These are phyloP conservation scores for Cupressus sempervirens DNA, from an alignment of 75 land plant species.

Conservation along the genomic window DNA sequence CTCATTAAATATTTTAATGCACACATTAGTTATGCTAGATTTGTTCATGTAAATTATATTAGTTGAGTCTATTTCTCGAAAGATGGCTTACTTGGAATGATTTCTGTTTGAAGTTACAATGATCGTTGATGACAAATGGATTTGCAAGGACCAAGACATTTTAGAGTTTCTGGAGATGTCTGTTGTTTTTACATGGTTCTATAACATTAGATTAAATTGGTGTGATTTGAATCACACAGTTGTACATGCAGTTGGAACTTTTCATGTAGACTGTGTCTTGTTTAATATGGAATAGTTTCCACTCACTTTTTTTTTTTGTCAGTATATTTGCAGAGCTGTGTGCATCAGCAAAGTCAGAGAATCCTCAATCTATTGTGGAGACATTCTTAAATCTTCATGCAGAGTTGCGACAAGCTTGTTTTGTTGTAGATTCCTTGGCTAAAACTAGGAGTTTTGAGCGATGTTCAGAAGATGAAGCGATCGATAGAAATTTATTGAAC, in stretches of 20 bases:
- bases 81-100: neutral
- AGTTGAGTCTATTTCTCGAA: neutral
- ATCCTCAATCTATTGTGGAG: slow-evolving; percentile 81
- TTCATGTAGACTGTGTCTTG: neutral
- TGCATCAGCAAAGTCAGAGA: slow-evolving; percentile 64
- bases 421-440: slow-evolving; percentile 55
- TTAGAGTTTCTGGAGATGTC: neutral
- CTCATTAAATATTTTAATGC: neutral
- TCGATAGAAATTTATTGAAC: slow-evolving; percentile 21
- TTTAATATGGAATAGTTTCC: neutral
- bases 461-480: slow-evolving; percentile 25
- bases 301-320: slow-evolving; percentile 15
- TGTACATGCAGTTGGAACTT: neutral
- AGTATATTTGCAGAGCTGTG: slow-evolving; percentile 78
- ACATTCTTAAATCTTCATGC: slow-evolving; percentile 58
- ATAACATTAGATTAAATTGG: neutral
- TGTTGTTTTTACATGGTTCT: neutral
- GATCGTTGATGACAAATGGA: neutral
- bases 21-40: neutral
- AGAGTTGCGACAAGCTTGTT: slow-evolving; percentile 39
- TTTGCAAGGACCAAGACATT: neutral
- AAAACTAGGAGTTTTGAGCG: slow-evolving; percentile 20
- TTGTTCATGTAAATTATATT: neutral
- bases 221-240: neutral
- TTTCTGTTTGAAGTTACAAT: neutral